Base-by-base conservation (phyloP, 495 filamentous ascomycete genomes). In the Xylaria castorea region DNA sequence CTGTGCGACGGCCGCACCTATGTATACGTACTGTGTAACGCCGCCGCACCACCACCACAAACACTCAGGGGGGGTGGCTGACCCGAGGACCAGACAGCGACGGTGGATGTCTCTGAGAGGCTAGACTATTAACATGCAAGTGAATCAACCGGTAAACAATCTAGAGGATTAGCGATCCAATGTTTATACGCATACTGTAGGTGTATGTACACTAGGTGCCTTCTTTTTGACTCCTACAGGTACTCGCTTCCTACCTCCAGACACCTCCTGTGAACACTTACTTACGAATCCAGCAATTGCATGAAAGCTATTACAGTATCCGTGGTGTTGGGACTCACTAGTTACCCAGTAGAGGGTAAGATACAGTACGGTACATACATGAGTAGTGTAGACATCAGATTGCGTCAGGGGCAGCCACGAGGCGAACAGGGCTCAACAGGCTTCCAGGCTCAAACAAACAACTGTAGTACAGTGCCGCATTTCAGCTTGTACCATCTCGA, bases 401-500 rank as follows among this genome's bases (percentile, higher is more conserved):
- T 55, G 51, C 11, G 51, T 30, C 51, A 16, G 51, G 11, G 53
- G 25, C 51, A 11, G 11, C 22, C 51, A 55, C 51, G 51, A 55
- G 51, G 51, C 51, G 25, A 30, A 48, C 46, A 18, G 42, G 42
- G 42, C 42, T 44, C 42, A 44, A 44, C 12, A 48, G 42, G 42
- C 2, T 44, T 16, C n/a, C n/a, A n/a, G n/a, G n/a, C n/a, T 44
- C 7, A 7, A 5, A 16, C 42, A 48, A 48, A 20, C 0, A 48
- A n/a, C 46, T n/a, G 6, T 48, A 20, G 22, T 18, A 32, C 53
- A 57, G 53, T 27, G 53, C 53, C 16, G 0, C 16, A 32, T 32
- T 57, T 57, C 27, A 57, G 12, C 25, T 30, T 57, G 22, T n/a
- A 20, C 55, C 55, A 60, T 60, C 58, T 61, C 58, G 58, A 61